Base-by-base conservation (phyloP, 192 early-diverging fungal genomes). In the Mortierella claussenii region DNA sequence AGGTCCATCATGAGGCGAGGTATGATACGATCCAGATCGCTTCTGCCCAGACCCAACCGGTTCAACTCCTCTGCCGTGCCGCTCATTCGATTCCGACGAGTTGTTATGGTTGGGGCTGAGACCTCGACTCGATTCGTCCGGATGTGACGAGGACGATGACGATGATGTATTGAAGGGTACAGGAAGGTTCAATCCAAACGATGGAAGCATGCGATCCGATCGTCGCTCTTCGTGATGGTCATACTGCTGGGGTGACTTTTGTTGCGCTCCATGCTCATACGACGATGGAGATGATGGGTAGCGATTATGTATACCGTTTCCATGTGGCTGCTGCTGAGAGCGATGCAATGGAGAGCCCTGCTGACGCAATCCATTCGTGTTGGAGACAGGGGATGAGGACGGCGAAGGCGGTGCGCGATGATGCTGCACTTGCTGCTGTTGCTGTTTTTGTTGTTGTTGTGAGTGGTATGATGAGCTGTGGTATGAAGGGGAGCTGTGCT, bases 131-230 rank as follows among this genome's bases (percentile, higher is more conserved):
- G 40, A 18, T 33, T 66, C 58, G 1, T 62, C 64, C 17, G 52
- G 58, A 45, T 45, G 52, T 24, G 63, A 49, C 21, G 27, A 8
- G 47, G 5, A 46, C 21, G 37, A 40, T 13, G 37, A 7, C 13
- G 37, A 40, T 40, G 37, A 40, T 40, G 37, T 40, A 40, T 7
- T 45, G 43, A 49, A 64, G 5, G 69, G 69, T 18, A 67, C 45
- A 32, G 73, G 73, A n/a, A 76, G 47, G 10, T 66, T 76, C 36
- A 53, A 13, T n/a, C 73, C 73, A 51, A 76, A 76, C 23, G 73
- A 76, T 0, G 73, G 73, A 3, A 76, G 45, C 73, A 76, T 67
- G 12, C 73, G 49, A 26, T 76, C 73, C 0, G 73, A 76, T 36
- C 65, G 64, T 28, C 63, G 64, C n/a, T 76, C 73, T 17, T 66